These are phyloP conservation scores for Rhododendron mucronatum DNA, from an alignment of 148 eudicot species.

Conservation along the genomic window DNA sequence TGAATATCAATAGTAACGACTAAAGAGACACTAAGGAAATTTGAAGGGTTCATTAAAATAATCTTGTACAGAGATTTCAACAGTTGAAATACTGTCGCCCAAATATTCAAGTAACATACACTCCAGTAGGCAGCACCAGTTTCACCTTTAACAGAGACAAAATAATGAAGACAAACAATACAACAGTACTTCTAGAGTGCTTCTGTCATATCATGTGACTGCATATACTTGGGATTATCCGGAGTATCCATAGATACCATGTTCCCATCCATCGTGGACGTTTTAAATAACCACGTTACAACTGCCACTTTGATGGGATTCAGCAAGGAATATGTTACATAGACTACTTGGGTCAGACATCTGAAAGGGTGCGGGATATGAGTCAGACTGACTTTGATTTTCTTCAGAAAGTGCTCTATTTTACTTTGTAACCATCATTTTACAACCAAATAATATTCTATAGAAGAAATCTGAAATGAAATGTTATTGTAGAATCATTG, in stretches of 20 bases:
- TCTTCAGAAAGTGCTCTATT: not conserved
- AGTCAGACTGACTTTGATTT: not conserved
- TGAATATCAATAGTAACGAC: not conserved
- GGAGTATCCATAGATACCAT: not conserved
- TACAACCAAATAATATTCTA: not conserved
- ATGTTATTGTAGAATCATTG: too few species aligned
- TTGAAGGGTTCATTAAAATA: not conserved
- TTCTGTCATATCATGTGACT: not conserved
- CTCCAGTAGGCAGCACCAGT: not conserved
- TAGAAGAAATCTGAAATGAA: too few species aligned
- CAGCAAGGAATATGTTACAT: not conserved
- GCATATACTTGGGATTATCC: not conserved
- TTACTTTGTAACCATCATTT: not conserved
- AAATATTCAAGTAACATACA: not conserved
- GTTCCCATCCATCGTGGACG: not conserved
- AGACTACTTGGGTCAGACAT: not conserved
- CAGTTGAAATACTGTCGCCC: not conserved
- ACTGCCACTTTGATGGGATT: not conserved
- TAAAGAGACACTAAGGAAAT: not conserved
- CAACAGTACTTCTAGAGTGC: not conserved
- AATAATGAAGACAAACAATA: not conserved
- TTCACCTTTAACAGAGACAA: not conserved
- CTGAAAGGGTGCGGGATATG: too few species aligned
- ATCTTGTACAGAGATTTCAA: not conserved
- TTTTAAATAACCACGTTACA: not conserved